Base-by-base conservation (phyloP, 2,329 filamentous ascomycete species). In the Purpureocillium takamizusanense region DNA sequence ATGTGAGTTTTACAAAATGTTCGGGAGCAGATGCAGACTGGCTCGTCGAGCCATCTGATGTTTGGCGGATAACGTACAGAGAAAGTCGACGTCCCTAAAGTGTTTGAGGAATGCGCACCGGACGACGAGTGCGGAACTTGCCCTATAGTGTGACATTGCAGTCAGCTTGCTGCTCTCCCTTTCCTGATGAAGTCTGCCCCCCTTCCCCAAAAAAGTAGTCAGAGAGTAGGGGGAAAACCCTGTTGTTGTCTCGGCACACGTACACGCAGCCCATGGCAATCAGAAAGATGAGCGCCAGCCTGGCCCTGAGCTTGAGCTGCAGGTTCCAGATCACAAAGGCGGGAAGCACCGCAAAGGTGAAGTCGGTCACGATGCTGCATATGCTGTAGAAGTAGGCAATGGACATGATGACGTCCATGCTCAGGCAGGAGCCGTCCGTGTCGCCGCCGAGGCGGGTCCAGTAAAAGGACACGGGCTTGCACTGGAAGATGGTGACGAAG, bases 241-340 rank as follows among this genome's bases (percentile, higher is more conserved):
- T 14, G 5, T 8, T 13, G 15, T 12, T 28, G 15, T 17, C n/a
- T n/a, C n/a, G n/a, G n/a, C n/a, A n/a, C 21, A 59, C 57, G 42
- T 52, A 61, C 66, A 69, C 50, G 46, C 74, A 75, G 23, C 74
- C 79, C 58, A 80, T 66, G 9, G 65, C 65, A 36, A 81, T 56
- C 33, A 81, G 65, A 7, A 63, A 61, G 10, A 67, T 67, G 16
- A 79, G 57, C 2, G 72, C 63, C 8, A 65, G 28, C 49, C 78
- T 80, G 3, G 66, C 70, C 39, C 60, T 63, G 5, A 45, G 47
- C 33, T 66, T 67, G 66, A 81, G 76, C 38, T 76, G 66, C 21
- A 78, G 51, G 21, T 66, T 63, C 59, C 64, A 70, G 2, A 81
- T 62, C 4, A 81, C 58, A 42, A 70, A 69, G 13, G 72, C 62